These are phyloP conservation scores for Fusarium circinatum DNA, from an alignment of 2,329 filamentous ascomycete genomes.

Conservation along the genomic window DNA sequence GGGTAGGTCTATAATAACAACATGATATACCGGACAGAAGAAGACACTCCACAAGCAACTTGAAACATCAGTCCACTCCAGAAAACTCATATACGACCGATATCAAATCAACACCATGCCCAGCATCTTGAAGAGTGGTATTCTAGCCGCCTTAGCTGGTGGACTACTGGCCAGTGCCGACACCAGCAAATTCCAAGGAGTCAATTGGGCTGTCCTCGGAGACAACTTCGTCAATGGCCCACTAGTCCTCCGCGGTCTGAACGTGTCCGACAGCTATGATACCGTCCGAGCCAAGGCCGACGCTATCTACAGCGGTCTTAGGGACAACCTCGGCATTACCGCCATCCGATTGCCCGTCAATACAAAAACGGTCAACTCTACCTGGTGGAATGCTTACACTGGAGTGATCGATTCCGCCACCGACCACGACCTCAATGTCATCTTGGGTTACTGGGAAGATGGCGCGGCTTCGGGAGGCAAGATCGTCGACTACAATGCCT, in stretches of 20 bases:
- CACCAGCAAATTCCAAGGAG: neutral
- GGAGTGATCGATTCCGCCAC: neutral
- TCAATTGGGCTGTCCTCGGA: neutral
- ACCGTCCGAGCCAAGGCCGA: neutral
- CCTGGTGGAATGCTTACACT: neutral
- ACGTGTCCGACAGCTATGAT: neutral
- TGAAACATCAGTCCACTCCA: too few species aligned
- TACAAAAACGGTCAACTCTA: neutral
- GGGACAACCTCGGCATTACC: neutral
- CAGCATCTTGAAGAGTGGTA: neutral
- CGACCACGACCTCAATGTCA: neutral
- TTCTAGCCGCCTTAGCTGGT: neutral
- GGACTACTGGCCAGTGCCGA: neutral
- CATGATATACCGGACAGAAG: neutral
- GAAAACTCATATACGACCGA: neutral
- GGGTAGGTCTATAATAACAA: neutral
- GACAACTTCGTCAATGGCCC: neutral
- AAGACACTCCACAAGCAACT: neutral
- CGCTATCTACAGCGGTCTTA: neutral
- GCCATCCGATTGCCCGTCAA: neutral
- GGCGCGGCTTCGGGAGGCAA: neutral
- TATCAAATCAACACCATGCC: neutral
- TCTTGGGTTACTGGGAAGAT: neutral
- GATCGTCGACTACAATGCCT: neutral
- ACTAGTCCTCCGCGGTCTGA: neutral